Conservation (phyloP, 768 basidiomycete species). For the Leccinum barrowsii region DNA sequence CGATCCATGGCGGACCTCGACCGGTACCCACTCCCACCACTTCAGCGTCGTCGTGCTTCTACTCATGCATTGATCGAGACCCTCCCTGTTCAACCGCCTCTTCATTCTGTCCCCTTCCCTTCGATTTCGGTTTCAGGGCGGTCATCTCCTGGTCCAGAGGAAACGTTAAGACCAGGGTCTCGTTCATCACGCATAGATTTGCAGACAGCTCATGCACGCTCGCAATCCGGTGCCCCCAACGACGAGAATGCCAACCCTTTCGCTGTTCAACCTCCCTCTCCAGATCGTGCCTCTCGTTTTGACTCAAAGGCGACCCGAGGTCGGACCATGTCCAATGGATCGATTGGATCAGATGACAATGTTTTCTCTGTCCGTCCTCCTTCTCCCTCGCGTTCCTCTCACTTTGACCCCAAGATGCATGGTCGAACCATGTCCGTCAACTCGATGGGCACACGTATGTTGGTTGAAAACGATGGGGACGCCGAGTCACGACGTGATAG, state of each 20-base stretch:
- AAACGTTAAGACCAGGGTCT: constrained; percentile 34
- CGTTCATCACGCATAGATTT: constrained; percentile 34
- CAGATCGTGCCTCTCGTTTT: constrained; percentile 40
- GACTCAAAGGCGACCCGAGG: constrained; percentile 38
- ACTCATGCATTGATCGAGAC: constrained; percentile 47
- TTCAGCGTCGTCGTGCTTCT: constrained; percentile 48
- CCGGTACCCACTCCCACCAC: constrained; percentile 36
- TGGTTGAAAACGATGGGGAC: constrained; percentile 52
- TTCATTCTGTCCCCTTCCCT: constrained; percentile 64
- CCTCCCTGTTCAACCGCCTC: constrained; percentile 35
- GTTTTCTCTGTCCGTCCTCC: constrained; percentile 71
- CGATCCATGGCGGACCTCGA: constrained; percentile 59
- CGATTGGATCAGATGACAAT: constrained; percentile 48
- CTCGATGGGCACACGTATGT: constrained; percentile 62
- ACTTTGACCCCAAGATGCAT: constrained; percentile 81
- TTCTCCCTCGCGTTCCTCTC: constrained; percentile 56
- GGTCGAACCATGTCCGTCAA: constrained; percentile 60
- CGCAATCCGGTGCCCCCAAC: constrained; percentile 44
- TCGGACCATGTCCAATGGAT: constrained; percentile 45
- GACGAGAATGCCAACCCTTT: constrained; percentile 33
- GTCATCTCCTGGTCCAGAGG: constrained; percentile 45
- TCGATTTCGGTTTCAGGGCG: constrained; percentile 45
- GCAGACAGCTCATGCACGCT: constrained; percentile 38
- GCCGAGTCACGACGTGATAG: constrained; percentile 42
- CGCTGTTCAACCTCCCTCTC: constrained; percentile 34